Percentiles rank a stretch among this genome's conserved stretches.
Evolutionary conservation across 352 stramenopile species (phyloP).

Genomic region (Pythium vanterpoolii): DNA sequence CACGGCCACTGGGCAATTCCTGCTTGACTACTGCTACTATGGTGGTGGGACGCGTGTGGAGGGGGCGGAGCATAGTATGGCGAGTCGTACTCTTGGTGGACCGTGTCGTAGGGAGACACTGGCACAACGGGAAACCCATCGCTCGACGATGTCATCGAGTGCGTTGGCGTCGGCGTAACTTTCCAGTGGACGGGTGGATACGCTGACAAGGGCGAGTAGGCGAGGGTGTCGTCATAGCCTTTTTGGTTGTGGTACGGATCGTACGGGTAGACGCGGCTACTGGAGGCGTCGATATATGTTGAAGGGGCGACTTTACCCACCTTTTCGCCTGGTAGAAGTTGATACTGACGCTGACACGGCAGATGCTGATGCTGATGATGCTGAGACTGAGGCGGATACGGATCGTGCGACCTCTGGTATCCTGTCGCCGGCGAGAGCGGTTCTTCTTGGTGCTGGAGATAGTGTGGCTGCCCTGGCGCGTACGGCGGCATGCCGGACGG

Average conservation of each 20-base stretch:
- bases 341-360: neutral
- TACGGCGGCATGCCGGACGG: slow-evolving; percentile 13
- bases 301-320: neutral
- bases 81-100: slow-evolving; percentile 9
- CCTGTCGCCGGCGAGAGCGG: slow-evolving; percentile 10
- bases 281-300: neutral
- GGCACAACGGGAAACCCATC: slow-evolving; percentile 9
- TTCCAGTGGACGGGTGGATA: neutral
- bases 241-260: slow-evolving; percentile 5
- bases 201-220: neutral
- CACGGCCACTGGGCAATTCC: neutral
- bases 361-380: neutral
- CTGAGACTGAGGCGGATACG: neutral
- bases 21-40: neutral
- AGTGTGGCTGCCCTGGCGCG: neutral
- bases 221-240: neutral
- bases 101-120: slow-evolving; percentile 9
- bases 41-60: neutral
- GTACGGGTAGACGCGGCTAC: slow-evolving; percentile 18
- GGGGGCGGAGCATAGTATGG: slow-evolving; percentile 12
- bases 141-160: slow-evolving; percentile 7
- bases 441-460: slow-evolving; percentile 1
- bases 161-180: slow-evolving; percentile 4
- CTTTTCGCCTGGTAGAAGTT: neutral
- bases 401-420: slow-evolving; percentile 13